Conservation (phyloP, 306 rosid species). For the Cucumis melo region DNA sequence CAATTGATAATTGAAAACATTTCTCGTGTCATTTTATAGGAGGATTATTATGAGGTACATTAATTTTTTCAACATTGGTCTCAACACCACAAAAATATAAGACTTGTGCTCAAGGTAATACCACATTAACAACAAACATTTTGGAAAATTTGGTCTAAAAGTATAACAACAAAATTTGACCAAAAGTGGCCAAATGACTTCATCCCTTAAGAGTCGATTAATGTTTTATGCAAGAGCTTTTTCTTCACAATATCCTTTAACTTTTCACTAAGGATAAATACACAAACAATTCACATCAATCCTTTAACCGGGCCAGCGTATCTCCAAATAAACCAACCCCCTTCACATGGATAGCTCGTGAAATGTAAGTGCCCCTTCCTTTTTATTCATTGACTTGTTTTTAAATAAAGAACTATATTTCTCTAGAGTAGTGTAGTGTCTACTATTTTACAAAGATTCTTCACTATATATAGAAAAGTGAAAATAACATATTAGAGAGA, state of each 20-base stretch:
- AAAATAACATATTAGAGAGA: conserved; percentile 20
- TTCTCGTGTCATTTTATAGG: too few relatives aligned
- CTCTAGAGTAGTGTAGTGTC: conserved; percentile 6
- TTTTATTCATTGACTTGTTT: conserved; percentile 8
- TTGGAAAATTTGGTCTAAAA: neutral
- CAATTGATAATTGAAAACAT: too few relatives aligned
- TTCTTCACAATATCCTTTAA: neutral
- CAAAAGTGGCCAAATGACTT: neutral
- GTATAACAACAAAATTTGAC: neutral
- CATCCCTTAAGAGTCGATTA: neutral
- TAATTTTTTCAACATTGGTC: too few relatives aligned
- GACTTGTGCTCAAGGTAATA: too few relatives aligned
- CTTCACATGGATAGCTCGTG: conserved; percentile 96
- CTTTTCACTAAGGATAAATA: neutral
- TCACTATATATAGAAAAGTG: conserved; percentile 2
- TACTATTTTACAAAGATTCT: conserved; percentile 14
- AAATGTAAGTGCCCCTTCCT: conserved; percentile 8
- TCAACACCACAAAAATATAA: too few relatives aligned
- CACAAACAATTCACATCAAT: neutral
- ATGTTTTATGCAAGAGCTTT: neutral
- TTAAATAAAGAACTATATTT: neutral
- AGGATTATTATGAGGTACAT: too few relatives aligned
- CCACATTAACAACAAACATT: neutral
- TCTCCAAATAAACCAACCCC: conserved; percentile 15
- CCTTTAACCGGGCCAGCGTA: neutral